A percentile compares a stretch with the other conserved stretches of the same genome.
Evolutionary conservation across 768 basidiomycete species (phyloP).

Genomic region (Suillus hirtellus): DNA sequence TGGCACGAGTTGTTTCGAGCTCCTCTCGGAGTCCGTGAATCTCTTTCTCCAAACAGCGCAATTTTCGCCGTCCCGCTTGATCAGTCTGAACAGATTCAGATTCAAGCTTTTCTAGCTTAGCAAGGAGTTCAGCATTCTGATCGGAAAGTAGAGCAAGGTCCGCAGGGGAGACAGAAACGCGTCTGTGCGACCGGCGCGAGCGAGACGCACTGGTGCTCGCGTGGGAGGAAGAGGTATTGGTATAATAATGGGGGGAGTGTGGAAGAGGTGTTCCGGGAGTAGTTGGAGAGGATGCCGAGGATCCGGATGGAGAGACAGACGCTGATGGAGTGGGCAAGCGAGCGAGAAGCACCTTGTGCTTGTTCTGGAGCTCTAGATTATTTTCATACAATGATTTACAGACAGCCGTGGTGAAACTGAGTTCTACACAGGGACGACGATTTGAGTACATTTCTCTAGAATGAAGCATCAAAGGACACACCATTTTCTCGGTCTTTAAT

Average conservation of each 20-base stretch:
- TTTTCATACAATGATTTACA: conserved; percentile 71
- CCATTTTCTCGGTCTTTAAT: conserved; percentile 80
- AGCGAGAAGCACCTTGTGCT: conserved; percentile 70
- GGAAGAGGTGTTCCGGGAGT: conserved; percentile 29
- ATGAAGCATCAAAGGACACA: conserved; percentile 35
- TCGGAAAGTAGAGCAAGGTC: conserved; percentile 74
- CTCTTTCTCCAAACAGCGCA: conserved; percentile 78
- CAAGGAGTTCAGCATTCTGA: conserved; percentile 80
- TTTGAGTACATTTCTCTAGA: conserved; percentile 6
- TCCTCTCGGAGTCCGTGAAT: conserved; percentile 73
- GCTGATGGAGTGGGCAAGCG: conserved; percentile 54
- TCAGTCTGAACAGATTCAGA: conserved; percentile 67
- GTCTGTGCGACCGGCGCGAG: conserved; percentile 30
- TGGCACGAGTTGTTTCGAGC: conserved; percentile 72
- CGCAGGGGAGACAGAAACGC: conserved; percentile 63
- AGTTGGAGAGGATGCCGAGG: conserved; percentile 24
- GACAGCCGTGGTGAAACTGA: conserved; percentile 64
- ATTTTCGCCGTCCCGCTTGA: conserved; percentile 62
- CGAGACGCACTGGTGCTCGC: conserved; percentile 21
- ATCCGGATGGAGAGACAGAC: conserved; percentile 32
- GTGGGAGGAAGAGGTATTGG: conserved; percentile 27
- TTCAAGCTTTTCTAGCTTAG: conserved; percentile 76
- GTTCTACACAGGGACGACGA: conserved; percentile 45
- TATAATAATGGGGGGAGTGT: conserved; percentile 37
- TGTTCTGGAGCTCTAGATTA: conserved; percentile 65